Base-by-base conservation (phyloP, 2,329 filamentous ascomycete species). In the Colletotrichum liaoningense region DNA sequence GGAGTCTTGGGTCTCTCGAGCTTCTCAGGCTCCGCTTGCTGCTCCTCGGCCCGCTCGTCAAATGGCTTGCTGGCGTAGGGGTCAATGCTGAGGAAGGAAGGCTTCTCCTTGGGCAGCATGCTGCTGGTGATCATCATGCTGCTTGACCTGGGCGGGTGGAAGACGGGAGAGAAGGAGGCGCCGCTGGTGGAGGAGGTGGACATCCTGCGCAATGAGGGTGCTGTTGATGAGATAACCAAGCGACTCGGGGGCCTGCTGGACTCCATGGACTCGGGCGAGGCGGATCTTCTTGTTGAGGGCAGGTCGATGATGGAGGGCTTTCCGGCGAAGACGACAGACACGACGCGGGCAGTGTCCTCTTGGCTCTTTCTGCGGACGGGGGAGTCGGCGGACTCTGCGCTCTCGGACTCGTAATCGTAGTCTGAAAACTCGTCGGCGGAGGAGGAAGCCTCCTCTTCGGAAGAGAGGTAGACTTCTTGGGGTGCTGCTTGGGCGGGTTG, bases 361-460 rank as follows among this genome's bases (percentile, higher is more conserved):
- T 87, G 86, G 77, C 85, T 88, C 67, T 77, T 79, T 55, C 84
- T 81, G 71, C 83, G 76, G 2, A 71, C 56, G n/a, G 79, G 77
- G n/a, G 79, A 80, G 19, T 75, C 66, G 9, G 76, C 72, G 33
- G 74, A 74, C 55, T 75, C 75, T 63, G 84, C 84, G 72, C 80
- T 84, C 67, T 82, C 79, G 57, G 79, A 80, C 72, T 84, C 84
- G 73, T 83, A 83, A 63, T 88, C 87, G 77, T 86, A 86, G 77
- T 90, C 88, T 68, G 89, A 91, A 74, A 88, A 88, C 80, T 90
- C 87, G 80, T 90, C 90, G 58, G 88, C 88, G 22, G 88, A 89
- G 1, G 90, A 90, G 1, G 90, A 92, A 35, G 87, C 89, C 75
- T 92, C 91, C 79, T 93, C 91, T 76, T 93, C 91, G 0, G 90